phyloP scores from a whole-genome alignment of 331 rosid species.

The Rosa hybrid region DNA sequence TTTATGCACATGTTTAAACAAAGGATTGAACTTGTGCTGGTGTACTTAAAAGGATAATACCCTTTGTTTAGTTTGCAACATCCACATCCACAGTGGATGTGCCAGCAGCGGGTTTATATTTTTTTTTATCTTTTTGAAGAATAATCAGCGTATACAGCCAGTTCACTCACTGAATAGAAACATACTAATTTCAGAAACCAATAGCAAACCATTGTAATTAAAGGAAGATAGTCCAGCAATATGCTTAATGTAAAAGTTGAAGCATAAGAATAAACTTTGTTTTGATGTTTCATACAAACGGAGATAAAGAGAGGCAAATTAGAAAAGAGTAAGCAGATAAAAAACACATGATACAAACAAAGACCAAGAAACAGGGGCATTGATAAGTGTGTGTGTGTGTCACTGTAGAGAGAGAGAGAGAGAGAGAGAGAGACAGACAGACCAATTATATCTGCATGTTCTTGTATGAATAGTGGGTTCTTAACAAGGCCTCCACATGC shows the following conservation, averaged over 20 bases:
- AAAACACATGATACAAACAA: background rate
- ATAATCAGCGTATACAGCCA: background rate
- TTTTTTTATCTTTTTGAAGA: background rate
- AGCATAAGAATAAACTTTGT: background rate
- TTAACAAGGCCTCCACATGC: conserved; percentile 97
- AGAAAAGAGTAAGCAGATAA: background rate
- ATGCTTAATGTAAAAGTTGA: background rate
- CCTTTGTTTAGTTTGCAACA: background rate
- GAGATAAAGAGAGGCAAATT: background rate
- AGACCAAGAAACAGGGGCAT: background rate
- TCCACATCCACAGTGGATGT: background rate
- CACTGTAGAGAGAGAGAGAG: conserved; percentile 15
- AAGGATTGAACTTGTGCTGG: background rate
- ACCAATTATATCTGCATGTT: conserved; percentile 93
- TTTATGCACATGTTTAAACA: background rate
- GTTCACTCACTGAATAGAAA: background rate
- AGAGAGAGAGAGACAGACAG: background rate
- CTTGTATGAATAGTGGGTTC: conserved; percentile 82
- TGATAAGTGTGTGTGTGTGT: background rate
- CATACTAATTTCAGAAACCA: background rate
- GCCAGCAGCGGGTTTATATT: background rate
- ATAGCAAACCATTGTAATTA: background rate
- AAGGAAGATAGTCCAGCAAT: background rate
- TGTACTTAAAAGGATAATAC: background rate
- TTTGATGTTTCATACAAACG: background rate